Base-by-base conservation (phyloP, 768 basidiomycete species). In the Dioszegia hungarica region DNA sequence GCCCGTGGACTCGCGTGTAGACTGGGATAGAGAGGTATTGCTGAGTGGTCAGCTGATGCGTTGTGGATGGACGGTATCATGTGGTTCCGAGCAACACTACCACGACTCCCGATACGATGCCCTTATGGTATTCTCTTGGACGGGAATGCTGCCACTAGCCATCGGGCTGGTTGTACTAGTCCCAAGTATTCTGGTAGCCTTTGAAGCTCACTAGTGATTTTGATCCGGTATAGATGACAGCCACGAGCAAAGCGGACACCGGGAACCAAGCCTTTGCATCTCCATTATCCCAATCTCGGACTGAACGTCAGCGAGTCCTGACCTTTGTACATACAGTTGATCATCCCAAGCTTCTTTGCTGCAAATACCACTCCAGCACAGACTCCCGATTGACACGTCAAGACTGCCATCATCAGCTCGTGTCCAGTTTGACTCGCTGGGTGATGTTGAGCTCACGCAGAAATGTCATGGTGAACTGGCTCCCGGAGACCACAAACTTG, bases 11-110 rank as follows among this genome's bases (percentile, higher is more conserved):
- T 43, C 39, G 67, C 69, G 95, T 98, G 78, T 97, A 99, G 25
- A 97, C 86, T 0, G 95, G 95, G 77, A 99, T 98, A 63, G 85
- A 89, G 46, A 99, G 81, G 77, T 86, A 90, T 93, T 98, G 95
- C 92, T 97, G 76, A 33, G 4, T 19, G 5, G 46, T 61, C 40
- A 62, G 57, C 19, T 12, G 12, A 14, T 24, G 17, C 10, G 10
- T 31, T 24, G n/a, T 29, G 12, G 17, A 25, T 12, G 15, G 36
- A 15, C 10, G 33, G 24, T 11, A n/a, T n/a, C n/a, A n/a, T n/a
- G n/a, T n/a, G n/a, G n/a, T n/a, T n/a, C n/a, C n/a, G n/a, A n/a
- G n/a, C n/a, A n/a, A n/a, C n/a, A n/a, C n/a, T n/a, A n/a, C n/a
- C n/a, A n/a, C n/a, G n/a, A n/a, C n/a, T n/a, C n/a, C n/a, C n/a